Conservation (phyloP, 768 basidiomycete species). For the Boletus huronensis region DNA sequence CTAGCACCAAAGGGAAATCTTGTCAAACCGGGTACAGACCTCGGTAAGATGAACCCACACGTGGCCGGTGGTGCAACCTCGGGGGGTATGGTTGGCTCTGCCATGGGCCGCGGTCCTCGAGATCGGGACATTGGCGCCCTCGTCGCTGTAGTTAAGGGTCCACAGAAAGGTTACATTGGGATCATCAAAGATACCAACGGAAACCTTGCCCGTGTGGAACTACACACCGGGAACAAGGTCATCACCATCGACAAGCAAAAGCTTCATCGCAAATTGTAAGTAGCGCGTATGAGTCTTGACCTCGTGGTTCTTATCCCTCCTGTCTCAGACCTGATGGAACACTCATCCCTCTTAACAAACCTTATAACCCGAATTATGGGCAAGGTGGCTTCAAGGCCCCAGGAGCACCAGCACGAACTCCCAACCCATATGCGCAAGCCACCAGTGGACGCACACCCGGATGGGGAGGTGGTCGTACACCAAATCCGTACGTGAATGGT, state of each 20-base stretch:
- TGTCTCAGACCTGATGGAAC: constrained; percentile 51
- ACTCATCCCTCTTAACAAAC: constrained; percentile 48
- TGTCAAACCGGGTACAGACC: constrained; percentile 63
- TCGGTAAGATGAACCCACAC: constrained; percentile 91
- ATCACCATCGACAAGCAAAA: constrained; percentile 84
- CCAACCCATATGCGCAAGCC: constrained; percentile 45
- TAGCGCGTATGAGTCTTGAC: constrained; percentile 11
- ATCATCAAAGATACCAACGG: constrained; percentile 96
- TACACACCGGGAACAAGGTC: constrained; percentile 85
- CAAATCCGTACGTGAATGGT: constrained; percentile 63
- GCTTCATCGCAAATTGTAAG: constrained; percentile 68
- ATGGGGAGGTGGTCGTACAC: constrained; percentile 50
- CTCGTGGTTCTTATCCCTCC: constrained; percentile 6
- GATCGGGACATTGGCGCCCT: constrained; percentile 78
- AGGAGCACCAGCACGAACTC: constrained; percentile 41
- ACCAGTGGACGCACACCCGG: constrained; percentile 37
- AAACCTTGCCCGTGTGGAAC: constrained; percentile 79
- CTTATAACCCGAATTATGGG: constrained; percentile 20
- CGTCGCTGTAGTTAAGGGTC: constrained; percentile 81
- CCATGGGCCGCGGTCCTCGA: constrained; percentile 76
- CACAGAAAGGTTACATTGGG: constrained; percentile 87
- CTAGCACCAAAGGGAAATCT: constrained; percentile 82
- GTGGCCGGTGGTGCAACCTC: constrained; percentile 48
- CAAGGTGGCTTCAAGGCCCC: constrained; percentile 32
- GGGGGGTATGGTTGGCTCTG: constrained; percentile 80